These are phyloP conservation scores for Neobulgaria alba DNA, from an alignment of 2,329 filamentous ascomycete genomes.

Conservation along the genomic window DNA sequence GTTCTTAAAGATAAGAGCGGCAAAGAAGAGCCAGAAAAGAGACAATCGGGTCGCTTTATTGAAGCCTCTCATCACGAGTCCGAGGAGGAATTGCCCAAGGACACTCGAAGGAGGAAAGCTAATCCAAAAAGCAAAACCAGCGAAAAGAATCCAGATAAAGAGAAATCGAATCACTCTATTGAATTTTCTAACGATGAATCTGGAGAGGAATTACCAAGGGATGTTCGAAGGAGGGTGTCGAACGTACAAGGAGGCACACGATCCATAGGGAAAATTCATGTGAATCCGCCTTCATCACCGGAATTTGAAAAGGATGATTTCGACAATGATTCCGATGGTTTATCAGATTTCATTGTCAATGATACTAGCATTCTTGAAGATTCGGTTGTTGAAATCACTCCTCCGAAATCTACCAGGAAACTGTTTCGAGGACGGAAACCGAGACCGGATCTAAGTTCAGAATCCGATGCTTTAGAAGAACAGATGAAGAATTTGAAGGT, in stretches of 20 bases:
- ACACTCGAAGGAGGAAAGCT: too few relatives aligned
- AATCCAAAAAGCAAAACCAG: too few relatives aligned
- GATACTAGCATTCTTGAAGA: constrained; percentile 20
- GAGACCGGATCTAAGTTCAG: constrained; percentile 1
- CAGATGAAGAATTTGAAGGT: constrained; percentile 10
- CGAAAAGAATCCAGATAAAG: too few relatives aligned
- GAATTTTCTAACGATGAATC: neutral
- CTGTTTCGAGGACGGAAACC: constrained; percentile 22
- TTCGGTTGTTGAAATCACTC: constrained; percentile 14
- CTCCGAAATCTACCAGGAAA: constrained; percentile 20
- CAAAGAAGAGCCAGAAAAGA: too few relatives aligned
- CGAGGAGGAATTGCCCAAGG: too few relatives aligned
- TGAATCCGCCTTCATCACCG: neutral
- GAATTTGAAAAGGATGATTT: neutral
- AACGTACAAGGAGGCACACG: neutral
- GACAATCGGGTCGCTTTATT: too few relatives aligned
- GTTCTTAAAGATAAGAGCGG: too few relatives aligned
- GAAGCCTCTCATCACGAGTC: too few relatives aligned
- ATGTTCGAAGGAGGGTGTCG: neutral
- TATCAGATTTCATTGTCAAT: constrained; percentile 27
- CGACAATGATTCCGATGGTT: constrained; percentile 12
- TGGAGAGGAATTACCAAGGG: neutral
- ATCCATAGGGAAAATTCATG: neutral
- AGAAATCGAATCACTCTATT: neutral
- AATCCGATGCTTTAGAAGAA: constrained; percentile 14